Conservation (phyloP, 2,329 filamentous ascomycete genomes). For the Tolypocladium pustulatum region DNA sequence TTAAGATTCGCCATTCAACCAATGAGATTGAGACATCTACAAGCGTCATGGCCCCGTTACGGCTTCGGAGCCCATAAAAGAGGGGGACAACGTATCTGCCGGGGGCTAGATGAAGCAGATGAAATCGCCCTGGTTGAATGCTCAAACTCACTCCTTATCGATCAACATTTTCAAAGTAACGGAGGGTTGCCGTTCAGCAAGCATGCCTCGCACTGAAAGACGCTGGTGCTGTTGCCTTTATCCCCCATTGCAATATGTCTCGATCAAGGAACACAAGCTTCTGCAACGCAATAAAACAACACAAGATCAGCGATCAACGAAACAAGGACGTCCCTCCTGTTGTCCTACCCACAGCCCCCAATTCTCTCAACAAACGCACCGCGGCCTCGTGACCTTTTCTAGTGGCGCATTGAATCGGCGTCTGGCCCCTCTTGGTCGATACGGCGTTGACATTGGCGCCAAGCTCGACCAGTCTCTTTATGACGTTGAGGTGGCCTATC, state of each 20-base stretch:
- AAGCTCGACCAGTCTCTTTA: not conserved
- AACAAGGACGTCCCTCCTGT: not conserved
- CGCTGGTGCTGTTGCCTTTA: too few species aligned
- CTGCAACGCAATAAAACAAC: not conserved
- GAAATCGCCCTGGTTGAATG: not conserved
- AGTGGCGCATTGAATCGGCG: not conserved
- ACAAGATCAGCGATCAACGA: not conserved
- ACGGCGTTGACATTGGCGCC: not conserved
- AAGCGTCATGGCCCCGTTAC: not conserved
- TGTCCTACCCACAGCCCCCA: not conserved
- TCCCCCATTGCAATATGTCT: too few species aligned
- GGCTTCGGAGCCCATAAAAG: not conserved
- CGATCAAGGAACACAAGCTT: too few species aligned
- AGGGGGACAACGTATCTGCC: not conserved
- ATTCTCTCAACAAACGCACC: not conserved
- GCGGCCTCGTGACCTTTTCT: not conserved
- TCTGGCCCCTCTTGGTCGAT: not conserved
- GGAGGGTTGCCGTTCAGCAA: too few species aligned
- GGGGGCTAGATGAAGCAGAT: not conserved
- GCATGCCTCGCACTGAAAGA: too few species aligned
- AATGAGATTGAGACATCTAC: not conserved
- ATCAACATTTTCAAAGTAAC: too few species aligned
- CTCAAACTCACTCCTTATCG: not conserved
- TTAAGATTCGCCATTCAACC: not conserved
- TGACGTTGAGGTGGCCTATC: not conserved